These are phyloP conservation scores for Leucoagaricus sp. DNA, from an alignment of 1,284 basidiomycete genomes.

Conservation along the genomic window DNA sequence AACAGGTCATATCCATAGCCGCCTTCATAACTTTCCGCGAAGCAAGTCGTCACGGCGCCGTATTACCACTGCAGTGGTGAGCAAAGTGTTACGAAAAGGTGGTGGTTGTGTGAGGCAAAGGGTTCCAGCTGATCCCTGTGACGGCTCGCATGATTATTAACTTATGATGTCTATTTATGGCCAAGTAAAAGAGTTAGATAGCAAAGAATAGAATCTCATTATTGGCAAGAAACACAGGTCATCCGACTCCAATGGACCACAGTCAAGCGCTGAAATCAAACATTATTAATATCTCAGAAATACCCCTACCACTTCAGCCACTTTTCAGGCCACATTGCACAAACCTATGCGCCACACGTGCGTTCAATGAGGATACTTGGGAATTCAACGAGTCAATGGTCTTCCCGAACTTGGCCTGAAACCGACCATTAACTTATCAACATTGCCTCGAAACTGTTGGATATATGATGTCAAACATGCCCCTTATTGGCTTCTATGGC, in stretches of 20 bases:
- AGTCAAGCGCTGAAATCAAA: neutral
- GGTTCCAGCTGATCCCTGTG: too few species aligned
- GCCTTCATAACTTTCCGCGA: neutral
- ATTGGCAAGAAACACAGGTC: too few species aligned
- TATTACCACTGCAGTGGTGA: too few species aligned
- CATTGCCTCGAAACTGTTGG: neutral
- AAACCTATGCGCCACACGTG: slow-evolving; percentile 12
- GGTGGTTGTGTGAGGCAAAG: too few species aligned
- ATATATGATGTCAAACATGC: too few species aligned
- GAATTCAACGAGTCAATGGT: neutral
- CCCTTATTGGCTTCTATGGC: too few species aligned
- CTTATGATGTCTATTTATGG: too few species aligned
- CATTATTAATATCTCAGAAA: neutral
- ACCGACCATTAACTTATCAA: neutral
- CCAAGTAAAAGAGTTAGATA: too few species aligned
- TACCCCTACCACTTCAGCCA: neutral
- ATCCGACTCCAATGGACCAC: neutral
- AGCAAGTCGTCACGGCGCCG: too few species aligned
- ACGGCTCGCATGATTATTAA: too few species aligned
- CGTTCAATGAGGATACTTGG: slow-evolving; percentile 10
- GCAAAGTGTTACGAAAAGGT: too few species aligned
- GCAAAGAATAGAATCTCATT: too few species aligned
- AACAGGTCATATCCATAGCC: neutral
- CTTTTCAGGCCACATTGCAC: neutral
- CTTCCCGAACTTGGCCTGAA: neutral